Evolutionary conservation across 1,284 basidiomycete genomes (phyloP).

Genomic region (Psilocybe mexicana): DNA sequence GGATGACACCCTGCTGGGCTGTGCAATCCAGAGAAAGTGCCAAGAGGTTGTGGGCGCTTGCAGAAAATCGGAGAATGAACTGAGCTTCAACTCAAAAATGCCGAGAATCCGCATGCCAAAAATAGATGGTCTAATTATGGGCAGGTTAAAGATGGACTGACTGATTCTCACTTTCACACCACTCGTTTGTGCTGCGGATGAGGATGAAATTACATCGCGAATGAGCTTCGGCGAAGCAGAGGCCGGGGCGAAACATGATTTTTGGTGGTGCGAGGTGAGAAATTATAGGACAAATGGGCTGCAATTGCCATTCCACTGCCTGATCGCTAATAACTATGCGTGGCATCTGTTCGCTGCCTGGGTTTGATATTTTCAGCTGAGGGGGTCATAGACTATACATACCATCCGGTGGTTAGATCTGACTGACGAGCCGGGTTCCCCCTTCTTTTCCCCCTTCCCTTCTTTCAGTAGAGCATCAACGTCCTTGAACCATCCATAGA

Average conservation of each 20-base stretch:
- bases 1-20: too few species aligned
- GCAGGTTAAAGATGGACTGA: not conserved
- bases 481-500: too few species aligned
- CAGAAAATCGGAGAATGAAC: not conserved
- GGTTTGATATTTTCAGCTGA: not conserved
- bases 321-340: not conserved
- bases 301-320: not conserved
- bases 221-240: not conserved
- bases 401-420: too few species aligned
- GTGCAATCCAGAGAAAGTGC: too few species aligned
- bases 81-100: not conserved
- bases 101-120: not conserved
- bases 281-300: not conserved
- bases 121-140: not conserved
- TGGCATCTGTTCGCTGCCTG: not conserved
- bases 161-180: not conserved
- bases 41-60: not conserved
- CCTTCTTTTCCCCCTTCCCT: not conserved
- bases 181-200: not conserved
- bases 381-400: too few species aligned
- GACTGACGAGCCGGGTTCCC: too few species aligned
- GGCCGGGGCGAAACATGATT: not conserved
- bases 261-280: not conserved
- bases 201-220: not conserved
- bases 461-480: too few species aligned